Conservation (phyloP, 108 stramenopile genomes). For the Pseudonitzschia delicatissima region DNA sequence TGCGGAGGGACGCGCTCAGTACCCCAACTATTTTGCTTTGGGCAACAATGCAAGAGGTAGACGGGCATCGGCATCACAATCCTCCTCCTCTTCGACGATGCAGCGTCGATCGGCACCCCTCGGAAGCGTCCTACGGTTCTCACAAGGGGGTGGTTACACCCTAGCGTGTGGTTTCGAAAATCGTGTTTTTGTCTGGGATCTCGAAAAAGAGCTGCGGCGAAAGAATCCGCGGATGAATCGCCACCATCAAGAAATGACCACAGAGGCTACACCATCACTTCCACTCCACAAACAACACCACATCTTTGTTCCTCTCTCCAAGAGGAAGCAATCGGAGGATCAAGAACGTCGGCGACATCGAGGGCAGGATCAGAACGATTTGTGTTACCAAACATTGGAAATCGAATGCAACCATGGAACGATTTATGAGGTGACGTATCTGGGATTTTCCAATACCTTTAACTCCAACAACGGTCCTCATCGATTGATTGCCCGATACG, state of each 20-base stretch:
- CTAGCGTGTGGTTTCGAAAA: slow-evolving; percentile 5
- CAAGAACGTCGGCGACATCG: background rate
- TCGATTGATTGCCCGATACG: slow-evolving; percentile 3
- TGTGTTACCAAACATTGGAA: background rate
- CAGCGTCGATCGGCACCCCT: background rate
- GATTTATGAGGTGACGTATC: slow-evolving; percentile 8
- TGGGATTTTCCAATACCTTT: background rate
- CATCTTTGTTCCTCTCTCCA: too few species aligned
- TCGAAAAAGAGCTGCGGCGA: background rate
- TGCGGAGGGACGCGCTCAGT: too few species aligned
- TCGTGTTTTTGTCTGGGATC: background rate
- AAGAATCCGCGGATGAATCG: background rate
- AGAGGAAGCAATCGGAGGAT: too few species aligned
- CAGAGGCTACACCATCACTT: background rate
- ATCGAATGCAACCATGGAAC: background rate
- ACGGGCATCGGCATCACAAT: background rate
- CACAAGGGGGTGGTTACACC: background rate
- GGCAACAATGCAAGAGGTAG: background rate
- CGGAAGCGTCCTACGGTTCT: slow-evolving; percentile 7
- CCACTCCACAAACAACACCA: too few species aligned
- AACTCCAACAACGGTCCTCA: background rate
- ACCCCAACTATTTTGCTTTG: too few species aligned
- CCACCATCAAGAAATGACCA: background rate
- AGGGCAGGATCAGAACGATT: background rate
- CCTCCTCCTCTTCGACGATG: background rate